phyloP scores from a whole-genome alignment of 345 rosid species.

The Theobroma cacao region DNA sequence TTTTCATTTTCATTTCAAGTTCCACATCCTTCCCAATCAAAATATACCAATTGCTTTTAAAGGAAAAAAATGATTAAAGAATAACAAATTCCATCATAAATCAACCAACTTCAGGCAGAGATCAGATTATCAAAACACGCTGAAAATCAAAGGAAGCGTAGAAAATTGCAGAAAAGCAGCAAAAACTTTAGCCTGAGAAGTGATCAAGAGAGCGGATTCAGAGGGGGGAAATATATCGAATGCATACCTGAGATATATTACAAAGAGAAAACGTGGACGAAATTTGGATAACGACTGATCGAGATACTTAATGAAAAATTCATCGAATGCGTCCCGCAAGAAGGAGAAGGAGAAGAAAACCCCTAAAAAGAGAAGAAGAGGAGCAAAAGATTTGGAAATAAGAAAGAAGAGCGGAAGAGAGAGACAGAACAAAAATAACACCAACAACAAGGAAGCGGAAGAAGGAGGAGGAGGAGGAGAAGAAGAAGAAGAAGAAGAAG shows the following conservation, averaged over 20 bases:
- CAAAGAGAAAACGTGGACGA: neutral
- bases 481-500: slow-evolving; percentile 4
- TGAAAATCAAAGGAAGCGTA: neutral
- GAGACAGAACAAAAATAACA: neutral
- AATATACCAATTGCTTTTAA: neutral
- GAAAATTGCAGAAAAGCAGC: slow-evolving; percentile 6
- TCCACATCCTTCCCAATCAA: slow-evolving; percentile 2
- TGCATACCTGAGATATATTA: slow-evolving; percentile 9
- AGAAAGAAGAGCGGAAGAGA: neutral
- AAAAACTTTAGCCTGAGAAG: slow-evolving; percentile 1
- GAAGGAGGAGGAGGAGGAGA: neutral
- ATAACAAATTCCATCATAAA: neutral
- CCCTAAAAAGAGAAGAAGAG: too few species aligned
- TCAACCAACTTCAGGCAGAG: slow-evolving; percentile 11
- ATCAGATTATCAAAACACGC: slow-evolving; percentile 11
- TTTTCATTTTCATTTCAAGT: neutral
- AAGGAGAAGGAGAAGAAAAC: neutral
- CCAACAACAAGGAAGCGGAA: neutral
- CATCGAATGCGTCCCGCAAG: neutral
- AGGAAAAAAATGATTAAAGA: neutral
- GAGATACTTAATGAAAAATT: neutral
- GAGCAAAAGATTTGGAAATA: neutral
- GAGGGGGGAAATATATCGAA: neutral
- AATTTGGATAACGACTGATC: neutral
- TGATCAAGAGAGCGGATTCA: slow-evolving; percentile 9